Base-by-base conservation (phyloP, 176 grass and related monocot genomes). In the Hsuehochloa calcarea region DNA sequence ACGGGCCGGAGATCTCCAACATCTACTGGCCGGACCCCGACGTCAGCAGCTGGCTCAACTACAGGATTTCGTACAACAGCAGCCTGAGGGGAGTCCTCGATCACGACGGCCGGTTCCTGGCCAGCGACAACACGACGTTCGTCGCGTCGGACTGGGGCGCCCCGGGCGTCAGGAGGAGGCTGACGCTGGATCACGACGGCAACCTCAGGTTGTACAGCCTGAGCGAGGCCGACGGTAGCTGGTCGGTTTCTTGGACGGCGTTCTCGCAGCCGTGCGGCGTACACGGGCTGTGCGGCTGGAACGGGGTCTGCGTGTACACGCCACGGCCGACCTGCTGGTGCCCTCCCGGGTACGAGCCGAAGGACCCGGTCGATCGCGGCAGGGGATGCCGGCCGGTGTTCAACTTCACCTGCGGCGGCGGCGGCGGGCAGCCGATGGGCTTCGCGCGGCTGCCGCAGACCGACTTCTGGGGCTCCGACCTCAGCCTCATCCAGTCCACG, bases 381-480 rank as follows among this genome's bases (percentile, higher is more conserved):
- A 79, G 67, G 65, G 88, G 88, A 6, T 86, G 88, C 79, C 67
- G 35, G 59, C 80, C 54, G 10, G 58, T 19, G 41, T 83, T 87
- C 73, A 74, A 59, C 39, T 15, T 84, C 65, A 68, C 35, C 22
- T 79, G 84, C 25, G 20, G 55, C 1, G 58, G 7, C 13, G 45
- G 38, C 45, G 47, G 45, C 65, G 45, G 11, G 12, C 20, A 63
- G 34, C 7, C n/a, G n/a, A 58, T 82, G 78, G 46, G 23, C 8
- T 85, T 86, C 41, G 64, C 54, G 15, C 63, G 1, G 12, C 43
- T 90, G 50, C 78, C 63, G 39, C 37, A 90, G 8, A 77, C 70
- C 6, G 88, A 90, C 46, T 86, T 85, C 35, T 90, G 70, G 82
- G 88, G 88, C 56, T 90, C 70, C 39, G 84, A 90, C 67, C 29